Conservation (phyloP, 495 filamentous ascomycete genomes). For the Hypoxylon fragiforme region DNA sequence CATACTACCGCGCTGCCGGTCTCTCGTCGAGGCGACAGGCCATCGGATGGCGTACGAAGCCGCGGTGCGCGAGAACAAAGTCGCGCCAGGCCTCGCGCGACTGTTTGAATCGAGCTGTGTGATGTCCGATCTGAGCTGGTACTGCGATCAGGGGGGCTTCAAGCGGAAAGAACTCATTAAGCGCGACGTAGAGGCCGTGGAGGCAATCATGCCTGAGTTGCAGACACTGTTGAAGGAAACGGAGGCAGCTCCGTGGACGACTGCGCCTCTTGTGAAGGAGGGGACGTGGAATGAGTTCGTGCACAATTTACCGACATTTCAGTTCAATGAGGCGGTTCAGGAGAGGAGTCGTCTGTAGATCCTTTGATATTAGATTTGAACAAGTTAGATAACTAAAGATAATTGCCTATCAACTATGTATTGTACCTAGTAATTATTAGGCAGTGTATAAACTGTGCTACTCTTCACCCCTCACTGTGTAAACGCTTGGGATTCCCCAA, state of each 20-base stretch:
- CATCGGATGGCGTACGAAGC: slow-evolving; percentile 47
- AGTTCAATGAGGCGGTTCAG: neutral
- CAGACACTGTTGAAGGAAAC: neutral
- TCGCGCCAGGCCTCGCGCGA: slow-evolving; percentile 30
- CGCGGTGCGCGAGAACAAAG: slow-evolving; percentile 19
- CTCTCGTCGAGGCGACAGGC: slow-evolving; percentile 39
- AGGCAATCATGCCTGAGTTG: neutral
- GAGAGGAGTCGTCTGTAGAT: neutral
- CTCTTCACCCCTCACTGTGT: too few relatives aligned
- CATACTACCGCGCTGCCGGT: slow-evolving; percentile 40
- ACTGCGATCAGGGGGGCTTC: slow-evolving; percentile 20
- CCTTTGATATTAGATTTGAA: neutral
- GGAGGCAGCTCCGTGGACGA: neutral
- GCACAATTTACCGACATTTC: slow-evolving; percentile 6
- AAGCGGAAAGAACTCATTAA: neutral
- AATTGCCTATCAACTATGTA: neutral
- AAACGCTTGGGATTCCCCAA: too few relatives aligned
- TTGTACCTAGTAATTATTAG: too few relatives aligned
- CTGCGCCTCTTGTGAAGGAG: neutral
- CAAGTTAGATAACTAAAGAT: neutral
- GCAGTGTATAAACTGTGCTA: too few relatives aligned
- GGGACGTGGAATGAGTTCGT: slow-evolving; percentile 16
- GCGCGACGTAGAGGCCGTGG: neutral
- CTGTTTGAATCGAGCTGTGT: slow-evolving; percentile 41
- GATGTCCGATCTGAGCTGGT: slow-evolving; percentile 41